Percentiles rank a stretch among this genome's conserved stretches.
Evolutionary conservation across 441 rosid species (phyloP).

Genomic region (Corymbia calophylla): DNA sequence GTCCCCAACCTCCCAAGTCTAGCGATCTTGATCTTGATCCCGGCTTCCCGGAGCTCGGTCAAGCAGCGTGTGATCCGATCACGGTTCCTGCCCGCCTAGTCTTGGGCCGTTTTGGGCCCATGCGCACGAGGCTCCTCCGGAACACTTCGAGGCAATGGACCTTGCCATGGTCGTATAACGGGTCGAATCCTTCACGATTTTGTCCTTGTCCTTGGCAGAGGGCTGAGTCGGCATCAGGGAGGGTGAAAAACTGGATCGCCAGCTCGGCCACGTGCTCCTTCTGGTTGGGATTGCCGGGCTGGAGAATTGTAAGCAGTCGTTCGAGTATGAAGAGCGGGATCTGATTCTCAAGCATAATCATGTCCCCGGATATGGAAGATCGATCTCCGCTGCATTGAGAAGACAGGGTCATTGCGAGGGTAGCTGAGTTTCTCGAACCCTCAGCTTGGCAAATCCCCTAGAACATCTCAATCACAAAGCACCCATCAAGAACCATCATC

Average conservation of each 20-base stretch:
- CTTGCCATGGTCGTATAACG: rapidly evolving
- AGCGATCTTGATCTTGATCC: not conserved
- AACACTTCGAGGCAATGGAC: not conserved
- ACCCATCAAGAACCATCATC: not conserved
- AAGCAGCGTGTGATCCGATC: too few species aligned
- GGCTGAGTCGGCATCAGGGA: too few species aligned
- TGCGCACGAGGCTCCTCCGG: not conserved
- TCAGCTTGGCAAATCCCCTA: rapidly evolving
- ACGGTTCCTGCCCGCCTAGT: too few species aligned
- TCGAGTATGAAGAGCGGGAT: not conserved
- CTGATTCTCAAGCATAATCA: not conserved
- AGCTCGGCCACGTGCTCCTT: not conserved
- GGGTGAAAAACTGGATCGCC: not conserved
- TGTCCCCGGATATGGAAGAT: not conserved
- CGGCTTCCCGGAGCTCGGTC: not conserved
- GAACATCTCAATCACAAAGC: not conserved
- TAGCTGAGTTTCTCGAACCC: not conserved
- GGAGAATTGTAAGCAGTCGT: not conserved
- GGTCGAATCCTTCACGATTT: too few species aligned
- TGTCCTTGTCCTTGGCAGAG: too few species aligned
- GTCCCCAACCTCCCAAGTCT: too few species aligned
- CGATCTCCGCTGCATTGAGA: not conserved
- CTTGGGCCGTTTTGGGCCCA: too few species aligned
- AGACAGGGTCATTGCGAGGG: not conserved
- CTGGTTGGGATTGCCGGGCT: not conserved